A percentile compares a stretch with the other conserved stretches of the same genome.
These are phyloP conservation scores for Cytospora piceae DNA, from an alignment of 2,329 filamentous ascomycete genomes.

Conservation along the genomic window DNA sequence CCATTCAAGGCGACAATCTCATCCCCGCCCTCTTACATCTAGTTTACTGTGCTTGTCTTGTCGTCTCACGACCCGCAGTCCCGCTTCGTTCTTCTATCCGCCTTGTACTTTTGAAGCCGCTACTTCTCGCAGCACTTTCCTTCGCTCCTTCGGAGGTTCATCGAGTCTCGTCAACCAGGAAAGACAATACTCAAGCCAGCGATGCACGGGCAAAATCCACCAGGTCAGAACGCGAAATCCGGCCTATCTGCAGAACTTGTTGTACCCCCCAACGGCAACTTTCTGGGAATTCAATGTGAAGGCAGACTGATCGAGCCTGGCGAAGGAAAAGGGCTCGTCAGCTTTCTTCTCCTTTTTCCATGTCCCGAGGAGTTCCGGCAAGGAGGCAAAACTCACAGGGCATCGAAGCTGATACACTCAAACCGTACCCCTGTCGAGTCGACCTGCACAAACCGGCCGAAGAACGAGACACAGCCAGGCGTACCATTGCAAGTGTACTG, in stretches of 20 bases:
- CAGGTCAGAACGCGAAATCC: not conserved
- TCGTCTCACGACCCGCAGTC: not conserved
- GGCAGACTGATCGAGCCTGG: constrained; percentile 33
- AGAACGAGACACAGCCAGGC: constrained; percentile 35
- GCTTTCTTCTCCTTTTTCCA: not conserved
- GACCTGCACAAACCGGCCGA: constrained; percentile 35
- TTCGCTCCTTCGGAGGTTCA: not conserved
- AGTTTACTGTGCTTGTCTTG: no score
- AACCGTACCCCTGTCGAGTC: constrained; percentile 23
- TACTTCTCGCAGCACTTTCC: not conserved
- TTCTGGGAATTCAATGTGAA: constrained; percentile 32
- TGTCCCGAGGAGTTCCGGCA: not conserved
- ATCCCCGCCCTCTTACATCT: no score
- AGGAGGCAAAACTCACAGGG: constrained; percentile 22
- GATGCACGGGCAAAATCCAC: not conserved
- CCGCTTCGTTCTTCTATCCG: not conserved
- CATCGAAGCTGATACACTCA: constrained; percentile 30
- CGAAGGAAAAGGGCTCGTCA: not conserved
- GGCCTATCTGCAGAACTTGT: constrained; percentile 34
- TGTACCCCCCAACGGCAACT: constrained; percentile 35
- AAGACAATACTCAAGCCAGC: not conserved
- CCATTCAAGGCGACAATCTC: no score
- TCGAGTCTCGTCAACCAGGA: not conserved
- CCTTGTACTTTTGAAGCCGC: not conserved
- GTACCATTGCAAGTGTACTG: constrained; percentile 38